Conservation (phyloP, 129 eudicot species). For the Scalesia atractyloides region DNA sequence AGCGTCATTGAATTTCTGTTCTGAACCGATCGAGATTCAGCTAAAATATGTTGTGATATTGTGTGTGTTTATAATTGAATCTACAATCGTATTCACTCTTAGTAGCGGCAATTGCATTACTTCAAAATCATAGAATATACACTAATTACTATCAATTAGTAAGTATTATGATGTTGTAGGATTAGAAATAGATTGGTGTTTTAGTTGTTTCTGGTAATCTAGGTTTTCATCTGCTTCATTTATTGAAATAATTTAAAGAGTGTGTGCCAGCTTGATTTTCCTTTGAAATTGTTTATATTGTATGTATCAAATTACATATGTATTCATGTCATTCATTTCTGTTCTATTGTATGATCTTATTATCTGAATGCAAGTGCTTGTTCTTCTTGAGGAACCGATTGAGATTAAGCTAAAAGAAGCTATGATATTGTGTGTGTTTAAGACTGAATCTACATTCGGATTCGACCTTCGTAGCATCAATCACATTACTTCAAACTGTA, state of each 20-base stretch:
- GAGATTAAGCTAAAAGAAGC: not conserved
- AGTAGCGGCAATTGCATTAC: slow-evolving; percentile 8
- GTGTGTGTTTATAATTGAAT: not conserved
- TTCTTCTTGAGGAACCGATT: not conserved
- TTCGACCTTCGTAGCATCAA: slow-evolving; percentile 6
- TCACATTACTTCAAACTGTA: slow-evolving; percentile 13
- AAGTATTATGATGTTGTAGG: slow-evolving; percentile 7
- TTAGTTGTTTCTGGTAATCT: not conserved
- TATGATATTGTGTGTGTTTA: slow-evolving; percentile 1
- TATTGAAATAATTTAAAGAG: slow-evolving; percentile 58
- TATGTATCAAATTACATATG: slow-evolving; percentile 16
- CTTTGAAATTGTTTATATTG: not conserved
- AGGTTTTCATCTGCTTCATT: not conserved
- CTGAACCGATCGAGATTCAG: not conserved
- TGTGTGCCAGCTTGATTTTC: slow-evolving; percentile 21
- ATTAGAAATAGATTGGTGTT: slow-evolving; percentile 4
- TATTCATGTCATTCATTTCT: slow-evolving; percentile 4
- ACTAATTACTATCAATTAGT: not conserved
- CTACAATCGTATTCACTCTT: not conserved
- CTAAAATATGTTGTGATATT: not conserved
- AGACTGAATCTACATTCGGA: not conserved
- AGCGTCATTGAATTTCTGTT: slow-evolving; percentile 12
- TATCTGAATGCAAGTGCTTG: slow-evolving; percentile 16
- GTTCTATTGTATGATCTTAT: slow-evolving; percentile 12
- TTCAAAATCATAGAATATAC: slow-evolving; percentile 1